Conservation (phyloP, 2,329 filamentous ascomycete species). For the Microdochium paspali region DNA sequence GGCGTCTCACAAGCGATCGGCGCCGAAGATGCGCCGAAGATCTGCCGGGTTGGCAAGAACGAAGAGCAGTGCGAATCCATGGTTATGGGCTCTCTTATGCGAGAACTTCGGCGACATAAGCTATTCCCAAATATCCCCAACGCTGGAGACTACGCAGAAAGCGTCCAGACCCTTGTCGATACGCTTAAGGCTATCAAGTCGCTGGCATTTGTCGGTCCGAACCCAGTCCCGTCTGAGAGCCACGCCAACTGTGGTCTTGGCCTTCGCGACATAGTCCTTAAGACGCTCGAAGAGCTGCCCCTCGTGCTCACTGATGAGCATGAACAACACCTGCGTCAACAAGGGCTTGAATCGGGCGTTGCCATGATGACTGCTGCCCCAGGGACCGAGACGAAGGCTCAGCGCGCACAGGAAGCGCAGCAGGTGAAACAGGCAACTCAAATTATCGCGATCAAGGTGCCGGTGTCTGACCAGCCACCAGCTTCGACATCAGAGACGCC, state of each 20-base stretch:
- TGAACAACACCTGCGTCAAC: not conserved
- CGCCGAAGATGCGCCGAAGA: not conserved
- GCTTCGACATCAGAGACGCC: too few relatives aligned
- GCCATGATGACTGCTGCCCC: not conserved
- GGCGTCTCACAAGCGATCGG: conserved; percentile 6
- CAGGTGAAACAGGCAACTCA: not conserved
- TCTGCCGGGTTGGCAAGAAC: conserved; percentile 11
- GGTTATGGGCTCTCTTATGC: conserved; percentile 14
- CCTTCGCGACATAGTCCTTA: conserved; percentile 4
- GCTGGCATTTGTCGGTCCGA: conserved; percentile 9
- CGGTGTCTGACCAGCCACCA: not conserved
- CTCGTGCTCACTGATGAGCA: not conserved
- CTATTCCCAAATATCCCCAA: conserved; percentile 12
- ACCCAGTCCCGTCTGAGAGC: conserved; percentile 11
- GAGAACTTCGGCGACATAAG: conserved; percentile 5
- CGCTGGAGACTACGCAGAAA: conserved; percentile 6
- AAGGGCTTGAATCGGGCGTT: not conserved
- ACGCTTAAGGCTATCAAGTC: conserved; percentile 8
- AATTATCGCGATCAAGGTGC: not conserved
- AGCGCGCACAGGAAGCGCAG: too few relatives aligned
- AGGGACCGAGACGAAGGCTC: not conserved
- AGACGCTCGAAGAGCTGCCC: not conserved
- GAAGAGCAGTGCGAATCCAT: conserved; percentile 12
- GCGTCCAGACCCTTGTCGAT: conserved; percentile 8
- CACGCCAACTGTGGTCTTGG: conserved; percentile 12